These are phyloP conservation scores for Alternaria alternata DNA, from an alignment of 2,329 filamentous ascomycete genomes.

Conservation along the genomic window DNA sequence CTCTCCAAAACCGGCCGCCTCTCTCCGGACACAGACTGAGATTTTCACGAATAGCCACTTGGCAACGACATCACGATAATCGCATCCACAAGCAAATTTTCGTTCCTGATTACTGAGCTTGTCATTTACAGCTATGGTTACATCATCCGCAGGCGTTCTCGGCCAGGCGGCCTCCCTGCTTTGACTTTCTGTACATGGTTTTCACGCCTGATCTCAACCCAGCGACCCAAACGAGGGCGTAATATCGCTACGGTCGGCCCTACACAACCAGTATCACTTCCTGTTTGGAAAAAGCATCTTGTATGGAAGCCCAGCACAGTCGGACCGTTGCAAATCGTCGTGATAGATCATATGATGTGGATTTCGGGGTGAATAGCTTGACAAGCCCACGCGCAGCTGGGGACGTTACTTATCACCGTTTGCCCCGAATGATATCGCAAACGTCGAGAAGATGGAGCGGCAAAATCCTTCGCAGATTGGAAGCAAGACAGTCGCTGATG, in stretches of 20 bases:
- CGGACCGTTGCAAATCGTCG: not conserved
- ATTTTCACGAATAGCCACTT: not conserved
- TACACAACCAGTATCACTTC: not conserved
- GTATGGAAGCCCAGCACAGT: not conserved
- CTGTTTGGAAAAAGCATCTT: not conserved
- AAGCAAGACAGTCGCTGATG: not conserved
- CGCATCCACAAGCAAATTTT: not conserved
- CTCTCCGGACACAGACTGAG: not conserved
- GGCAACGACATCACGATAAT: not conserved
- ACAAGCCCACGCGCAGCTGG: not conserved
- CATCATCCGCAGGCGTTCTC: not conserved
- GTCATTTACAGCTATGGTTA: not conserved
- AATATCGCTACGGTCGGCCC: not conserved
- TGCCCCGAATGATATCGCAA: accelerated
- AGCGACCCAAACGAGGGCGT: not conserved
- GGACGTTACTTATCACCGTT: not conserved
- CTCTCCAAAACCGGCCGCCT: not conserved
- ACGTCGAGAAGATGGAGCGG: not conserved
- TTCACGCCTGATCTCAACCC: not conserved
- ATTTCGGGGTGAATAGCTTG: accelerated
- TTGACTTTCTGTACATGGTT: not conserved
- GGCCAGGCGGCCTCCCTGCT: not conserved
- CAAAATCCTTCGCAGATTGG: not conserved
- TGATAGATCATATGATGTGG: not conserved
- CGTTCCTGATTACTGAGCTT: not conserved